A percentile compares a stretch with the other conserved stretches of the same genome.
Conservation (phyloP, 768 basidiomycete genomes). For the Naganishia kalamii region DNA sequence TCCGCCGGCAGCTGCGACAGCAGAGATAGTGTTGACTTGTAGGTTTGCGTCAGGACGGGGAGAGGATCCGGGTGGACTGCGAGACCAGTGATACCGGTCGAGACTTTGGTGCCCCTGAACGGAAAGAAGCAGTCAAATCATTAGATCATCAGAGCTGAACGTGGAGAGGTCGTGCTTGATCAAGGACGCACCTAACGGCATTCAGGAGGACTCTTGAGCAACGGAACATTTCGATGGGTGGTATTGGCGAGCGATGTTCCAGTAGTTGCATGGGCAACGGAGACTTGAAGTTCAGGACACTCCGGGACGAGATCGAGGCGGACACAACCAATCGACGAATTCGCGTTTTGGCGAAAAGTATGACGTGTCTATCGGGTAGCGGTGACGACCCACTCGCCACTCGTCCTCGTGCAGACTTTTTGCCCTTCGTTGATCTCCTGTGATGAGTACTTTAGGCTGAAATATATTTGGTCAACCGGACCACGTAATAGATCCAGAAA, state of each 20-base stretch:
- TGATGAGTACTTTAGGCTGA: too few relatives aligned
- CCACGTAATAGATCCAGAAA: too few relatives aligned
- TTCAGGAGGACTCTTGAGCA: not conserved
- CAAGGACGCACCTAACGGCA: not conserved
- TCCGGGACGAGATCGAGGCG: slow-evolving; percentile 4
- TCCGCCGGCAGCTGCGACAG: slow-evolving; percentile 66
- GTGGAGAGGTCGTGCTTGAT: not conserved
- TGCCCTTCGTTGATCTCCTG: too few relatives aligned
- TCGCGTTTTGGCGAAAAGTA: not conserved
- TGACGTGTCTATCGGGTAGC: slow-evolving; percentile 14
- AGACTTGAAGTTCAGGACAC: not conserved
- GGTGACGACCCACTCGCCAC: too few relatives aligned
- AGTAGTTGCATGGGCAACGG: not conserved
- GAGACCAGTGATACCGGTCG: slow-evolving; percentile 83
- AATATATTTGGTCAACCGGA: too few relatives aligned
- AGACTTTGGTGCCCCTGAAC: slow-evolving; percentile 40
- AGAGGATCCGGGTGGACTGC: slow-evolving; percentile 77
- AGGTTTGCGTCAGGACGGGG: slow-evolving; percentile 66
- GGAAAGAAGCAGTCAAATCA: not conserved
- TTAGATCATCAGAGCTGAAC: not conserved
- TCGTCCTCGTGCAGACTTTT: too few relatives aligned
- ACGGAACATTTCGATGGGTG: slow-evolving; percentile 1
- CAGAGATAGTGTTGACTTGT: slow-evolving; percentile 66
- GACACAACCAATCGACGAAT: not conserved
- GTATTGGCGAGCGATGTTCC: not conserved